Conservation (phyloP, 2,329 filamentous ascomycete species). For the Venturia aucupariae region DNA sequence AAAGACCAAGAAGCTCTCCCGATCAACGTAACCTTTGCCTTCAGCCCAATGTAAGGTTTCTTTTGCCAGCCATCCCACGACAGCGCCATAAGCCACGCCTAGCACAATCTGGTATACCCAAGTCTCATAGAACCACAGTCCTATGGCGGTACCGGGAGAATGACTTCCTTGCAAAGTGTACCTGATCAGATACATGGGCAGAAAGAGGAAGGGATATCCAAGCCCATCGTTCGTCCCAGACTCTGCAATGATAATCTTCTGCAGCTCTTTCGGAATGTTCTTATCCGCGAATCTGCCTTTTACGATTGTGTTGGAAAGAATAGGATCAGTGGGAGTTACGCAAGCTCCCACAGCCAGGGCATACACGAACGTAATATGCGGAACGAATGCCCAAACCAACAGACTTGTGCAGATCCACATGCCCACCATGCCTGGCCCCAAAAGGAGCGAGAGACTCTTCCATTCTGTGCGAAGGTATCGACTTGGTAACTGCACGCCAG, state of each 20-base stretch:
- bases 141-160: slow-evolving; percentile 54
- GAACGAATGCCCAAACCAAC: slow-evolving; percentile 47
- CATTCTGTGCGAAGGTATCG: slow-evolving; percentile 43
- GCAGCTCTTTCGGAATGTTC: slow-evolving; percentile 47
- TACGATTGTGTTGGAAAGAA: slow-evolving; percentile 53
- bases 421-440: slow-evolving; percentile 52
- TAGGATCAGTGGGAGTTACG: slow-evolving; percentile 53
- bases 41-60: slow-evolving; percentile 78
- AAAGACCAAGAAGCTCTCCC: slow-evolving; percentile 81
- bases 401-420: slow-evolving; percentile 52
- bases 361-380: slow-evolving; percentile 40
- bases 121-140: slow-evolving; percentile 59
- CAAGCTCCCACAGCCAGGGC: slow-evolving; percentile 51
- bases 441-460: slow-evolving; percentile 45
- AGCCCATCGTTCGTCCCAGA: slow-evolving; percentile 55
- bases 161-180: slow-evolving; percentile 34
- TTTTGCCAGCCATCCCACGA: slow-evolving; percentile 73
- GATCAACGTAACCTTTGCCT: slow-evolving; percentile 69
- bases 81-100: slow-evolving; percentile 46
- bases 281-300: slow-evolving; percentile 56
- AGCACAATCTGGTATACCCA: slow-evolving; percentile 51
- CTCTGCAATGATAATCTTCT: slow-evolving; percentile 54
- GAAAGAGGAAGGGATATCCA: slow-evolving; percentile 52
- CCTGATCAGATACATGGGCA: slow-evolving; percentile 48
- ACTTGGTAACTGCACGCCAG: slow-evolving; percentile 52